Evolutionary conservation across 495 filamentous ascomycete genomes (phyloP).

Genomic region (Lasiosphaeria ovina): DNA sequence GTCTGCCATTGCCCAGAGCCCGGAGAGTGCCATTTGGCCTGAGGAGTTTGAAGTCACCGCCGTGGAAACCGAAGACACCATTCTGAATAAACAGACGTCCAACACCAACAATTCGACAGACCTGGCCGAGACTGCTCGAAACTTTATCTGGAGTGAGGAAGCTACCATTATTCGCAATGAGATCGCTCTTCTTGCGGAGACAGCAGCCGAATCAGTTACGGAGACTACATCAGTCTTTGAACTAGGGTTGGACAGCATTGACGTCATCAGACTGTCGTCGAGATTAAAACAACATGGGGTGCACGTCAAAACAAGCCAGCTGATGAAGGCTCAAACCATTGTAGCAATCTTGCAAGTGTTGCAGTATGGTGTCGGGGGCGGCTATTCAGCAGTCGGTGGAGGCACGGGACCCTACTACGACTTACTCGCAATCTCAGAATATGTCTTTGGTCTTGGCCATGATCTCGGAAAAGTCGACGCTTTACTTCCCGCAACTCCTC

Average conservation of each 20-base stretch:
- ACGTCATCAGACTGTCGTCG: slow-evolving; percentile 65
- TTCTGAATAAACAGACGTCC: neutral
- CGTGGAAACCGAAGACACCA: neutral
- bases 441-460: neutral
- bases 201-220: slow-evolving; percentile 47
- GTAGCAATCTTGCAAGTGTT: slow-evolving; percentile 6
- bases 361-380: neutral
- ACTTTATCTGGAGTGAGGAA: slow-evolving; percentile 54
- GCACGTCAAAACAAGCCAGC: slow-evolving; percentile 58
- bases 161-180: slow-evolving; percentile 53
- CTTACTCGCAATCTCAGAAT: slow-evolving; percentile 1
- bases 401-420: neutral
- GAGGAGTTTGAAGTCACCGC: neutral
- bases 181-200: slow-evolving; percentile 59
- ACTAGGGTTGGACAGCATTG: slow-evolving; percentile 68
- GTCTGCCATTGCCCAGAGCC: slow-evolving; percentile 8
- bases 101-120: neutral
- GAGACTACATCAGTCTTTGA: slow-evolving; percentile 59
- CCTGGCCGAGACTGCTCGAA: too few relatives aligned
- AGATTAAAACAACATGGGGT: slow-evolving; percentile 59
- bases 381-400: neutral
- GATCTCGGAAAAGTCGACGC: slow-evolving; percentile 41
- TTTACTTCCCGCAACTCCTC: slow-evolving; percentile 63
- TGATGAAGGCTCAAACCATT: slow-evolving; percentile 70
- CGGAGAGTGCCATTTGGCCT: neutral